Base-by-base conservation (phyloP, 495 filamentous ascomycete species). In the Stereocaulon alpinum region DNA sequence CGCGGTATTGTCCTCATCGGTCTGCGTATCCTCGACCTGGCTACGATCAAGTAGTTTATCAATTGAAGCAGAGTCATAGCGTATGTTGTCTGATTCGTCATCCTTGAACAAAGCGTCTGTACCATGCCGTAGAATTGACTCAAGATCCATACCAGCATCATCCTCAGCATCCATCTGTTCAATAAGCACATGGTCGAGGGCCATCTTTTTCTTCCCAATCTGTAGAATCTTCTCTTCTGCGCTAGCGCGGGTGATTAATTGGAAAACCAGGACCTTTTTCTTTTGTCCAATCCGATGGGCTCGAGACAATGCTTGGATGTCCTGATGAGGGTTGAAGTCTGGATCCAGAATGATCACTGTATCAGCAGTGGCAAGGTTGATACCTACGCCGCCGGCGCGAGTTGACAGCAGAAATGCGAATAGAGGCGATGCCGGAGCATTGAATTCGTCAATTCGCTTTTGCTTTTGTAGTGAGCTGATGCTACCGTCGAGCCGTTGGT, bases 281-380 rank as follows among this genome's bases (percentile, higher is more conserved):
- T 88, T 86, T 69, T 99, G 93, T 0, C 93, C 93, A 56, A 99
- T 96, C 34, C 93, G 83, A 70, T 99, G 93, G 24, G 92, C 94
- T 61, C 93, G 85, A 9, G 90, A 95, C 6, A 97, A 73, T 0
- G 93, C 93, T 71, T 99, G 93, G 62, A 97, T 89, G 67, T 99
- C 93, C 69, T 97, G 93, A 65, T 97, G 93, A 0, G 93, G 93
- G 63, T 99, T 99, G 74, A 95, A 97, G 66, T 99, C 93, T 0
- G 93, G 94, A 67, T 99, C 93, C 63, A 96, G 84, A 51, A 99
- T 96, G 56, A 99, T 96, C 61, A 99, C 93, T 0, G 94, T 99
- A 66, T 99, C 93, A 3, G 93, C 93, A 32, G 89, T 95, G 0
- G 94, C 93, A 49, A 99, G 80, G 66, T 99, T 99, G 74, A 99